Percentiles rank a stretch among this genome's conserved stretches.
Evolutionary conservation across 2,329 filamentous ascomycete genomes (phyloP).

Genomic region (Ceratocystis alfenasii): DNA sequence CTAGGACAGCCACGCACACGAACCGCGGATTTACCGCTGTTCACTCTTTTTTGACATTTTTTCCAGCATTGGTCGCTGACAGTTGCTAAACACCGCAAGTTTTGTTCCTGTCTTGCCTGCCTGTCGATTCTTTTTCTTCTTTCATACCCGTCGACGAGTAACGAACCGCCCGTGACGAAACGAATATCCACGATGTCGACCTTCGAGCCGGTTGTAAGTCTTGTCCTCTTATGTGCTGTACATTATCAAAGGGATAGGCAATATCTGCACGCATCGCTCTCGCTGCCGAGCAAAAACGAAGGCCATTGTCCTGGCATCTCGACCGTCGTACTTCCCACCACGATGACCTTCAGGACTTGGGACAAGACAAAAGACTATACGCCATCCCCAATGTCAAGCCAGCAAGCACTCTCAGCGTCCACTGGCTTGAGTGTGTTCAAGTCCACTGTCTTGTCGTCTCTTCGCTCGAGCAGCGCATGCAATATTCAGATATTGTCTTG

Average conservation of each 20-base stretch:
- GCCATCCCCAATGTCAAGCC: background rate
- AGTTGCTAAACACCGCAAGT: constrained; percentile 20
- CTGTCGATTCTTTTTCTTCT: constrained; percentile 27
- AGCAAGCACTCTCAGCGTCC: background rate
- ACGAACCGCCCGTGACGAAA: constrained; percentile 28
- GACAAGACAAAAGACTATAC: background rate
- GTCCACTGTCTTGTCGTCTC: background rate
- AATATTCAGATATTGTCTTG: constrained; percentile 12
- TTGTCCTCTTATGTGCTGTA: constrained; percentile 20
- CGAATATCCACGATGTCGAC: constrained; percentile 49
- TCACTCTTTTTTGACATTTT: constrained; percentile 21
- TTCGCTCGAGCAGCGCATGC: constrained; percentile 5
- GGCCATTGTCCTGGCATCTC: background rate
- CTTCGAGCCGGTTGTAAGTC: constrained; percentile 60
- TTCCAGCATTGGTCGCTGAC: constrained; percentile 14
- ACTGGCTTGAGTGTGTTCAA: background rate
- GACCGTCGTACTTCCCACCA: constrained; percentile 8
- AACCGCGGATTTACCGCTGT: constrained; percentile 19
- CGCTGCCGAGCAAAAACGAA: background rate
- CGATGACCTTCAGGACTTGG: constrained; percentile 2
- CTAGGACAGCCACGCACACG: constrained; percentile 20
- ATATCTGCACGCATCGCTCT: constrained; percentile 16
- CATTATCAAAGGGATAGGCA: constrained; percentile 1
- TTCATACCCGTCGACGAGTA: constrained; percentile 28
- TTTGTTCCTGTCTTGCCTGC: constrained; percentile 20